Evolutionary conservation across 2,329 filamentous ascomycete species (phyloP), one percentile per base, ranked within the genome.

Genomic region (Aspergillus puulaauensis): DNA sequence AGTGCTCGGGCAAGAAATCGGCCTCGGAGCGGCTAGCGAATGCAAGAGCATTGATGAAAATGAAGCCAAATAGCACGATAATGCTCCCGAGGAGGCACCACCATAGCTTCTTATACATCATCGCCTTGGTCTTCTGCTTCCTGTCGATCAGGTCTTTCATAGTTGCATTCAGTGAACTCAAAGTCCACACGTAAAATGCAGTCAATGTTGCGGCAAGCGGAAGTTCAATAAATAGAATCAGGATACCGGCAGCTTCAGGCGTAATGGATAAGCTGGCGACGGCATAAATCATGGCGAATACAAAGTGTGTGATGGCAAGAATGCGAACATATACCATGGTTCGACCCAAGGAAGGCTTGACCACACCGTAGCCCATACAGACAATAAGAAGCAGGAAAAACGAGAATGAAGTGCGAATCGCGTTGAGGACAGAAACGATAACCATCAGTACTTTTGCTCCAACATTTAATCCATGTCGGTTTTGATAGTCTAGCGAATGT

Each of bases 91-190:
- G 82, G 59, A 99, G 96, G 73, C 91, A 93, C 93, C 93, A 99
- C 93, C 96, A 99, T 14, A 99, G 86, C 75, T 96, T 96, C 78
- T 90, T 93, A 78, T 98, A 99, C 96, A 99, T 99, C 76, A 85
- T 77, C 48, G 93, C 91, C 74, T 99, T 99, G 67, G 89, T 88
- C 67, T 90, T 89, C 77, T 99, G 95, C 77, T 96, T 97, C 64
- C 95, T 88, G 69, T 96, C 91, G 55, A 90, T 84, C n/a, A 99
- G 83, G 69, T 98, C 93, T 77, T 97, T 98, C 79, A 98, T 93
- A 0, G 95, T 99, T 57, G 89, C 82, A 74, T 93, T 96, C 57
- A 99, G 83, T 21, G 93, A 96, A 79, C 97, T 98, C 63, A 99
- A 83, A 0, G 95, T 99, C 95, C 95, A 99, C 60, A 99, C 90